Conservation (phyloP, 805 yeast species). For the Cyberlindnera saturnus region DNA sequence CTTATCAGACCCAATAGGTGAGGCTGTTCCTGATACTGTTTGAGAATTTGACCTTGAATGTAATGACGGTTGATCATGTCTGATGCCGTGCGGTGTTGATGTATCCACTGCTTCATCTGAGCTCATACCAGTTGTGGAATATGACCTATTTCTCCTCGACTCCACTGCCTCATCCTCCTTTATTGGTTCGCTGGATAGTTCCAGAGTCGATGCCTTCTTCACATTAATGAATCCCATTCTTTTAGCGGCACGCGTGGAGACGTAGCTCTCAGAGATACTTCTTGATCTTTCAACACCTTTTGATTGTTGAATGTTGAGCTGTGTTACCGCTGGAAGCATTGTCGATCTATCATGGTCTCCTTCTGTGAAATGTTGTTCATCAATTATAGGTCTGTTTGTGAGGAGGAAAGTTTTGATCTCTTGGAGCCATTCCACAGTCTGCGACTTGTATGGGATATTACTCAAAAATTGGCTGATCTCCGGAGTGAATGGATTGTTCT, state of each 20-base stretch:
- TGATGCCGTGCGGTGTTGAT: background rate
- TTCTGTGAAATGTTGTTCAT: conserved; percentile 2
- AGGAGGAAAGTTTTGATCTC: conserved; percentile 12
- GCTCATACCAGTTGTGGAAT: conserved; percentile 10
- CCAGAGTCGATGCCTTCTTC: conserved; percentile 29
- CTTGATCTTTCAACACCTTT: conserved; percentile 23
- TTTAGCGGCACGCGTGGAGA: conserved; percentile 62
- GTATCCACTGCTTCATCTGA: conserved; percentile 1
- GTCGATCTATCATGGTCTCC: background rate
- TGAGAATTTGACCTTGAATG: conserved; percentile 1
- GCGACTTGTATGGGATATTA: conserved; percentile 28
- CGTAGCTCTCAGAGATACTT: conserved; percentile 35
- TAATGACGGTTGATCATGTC: background rate
- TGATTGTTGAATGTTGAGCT: background rate
- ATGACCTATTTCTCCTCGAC: conserved; percentile 19
- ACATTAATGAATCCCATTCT: conserved; percentile 66
- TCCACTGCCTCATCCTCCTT: conserved; percentile 20
- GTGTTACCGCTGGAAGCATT: background rate
- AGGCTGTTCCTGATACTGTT: conserved; percentile 3
- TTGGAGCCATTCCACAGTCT: conserved; percentile 37
- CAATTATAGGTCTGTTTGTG: conserved; percentile 1
- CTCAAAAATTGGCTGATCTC: conserved; percentile 39
- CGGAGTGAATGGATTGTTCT: conserved; percentile 52
- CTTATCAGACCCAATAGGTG: conserved; percentile 9
- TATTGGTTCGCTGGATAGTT: conserved; percentile 13